phyloP scores from a whole-genome alignment of 192 early-diverging fungal genomes.

The Coemansia sp. region DNA sequence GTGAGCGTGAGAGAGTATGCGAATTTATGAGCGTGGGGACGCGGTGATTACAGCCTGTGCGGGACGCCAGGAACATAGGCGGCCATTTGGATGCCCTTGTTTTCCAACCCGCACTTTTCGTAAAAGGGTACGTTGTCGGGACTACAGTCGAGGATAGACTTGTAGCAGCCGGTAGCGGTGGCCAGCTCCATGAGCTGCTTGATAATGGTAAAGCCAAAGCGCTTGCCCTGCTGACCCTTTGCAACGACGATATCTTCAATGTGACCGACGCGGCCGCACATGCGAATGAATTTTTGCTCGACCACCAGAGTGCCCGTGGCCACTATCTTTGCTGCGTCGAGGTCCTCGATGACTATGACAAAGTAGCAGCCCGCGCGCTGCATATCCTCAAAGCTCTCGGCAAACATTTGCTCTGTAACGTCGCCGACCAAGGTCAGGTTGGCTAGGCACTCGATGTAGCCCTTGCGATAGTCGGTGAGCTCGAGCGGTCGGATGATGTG shows the following conservation, averaged over 20 bases:
- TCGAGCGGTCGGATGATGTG: slow-evolving; percentile 77
- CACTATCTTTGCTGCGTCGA: slow-evolving; percentile 57
- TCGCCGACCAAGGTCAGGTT: slow-evolving; percentile 79
- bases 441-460: slow-evolving; percentile 62
- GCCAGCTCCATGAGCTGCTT: slow-evolving; percentile 83
- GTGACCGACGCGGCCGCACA: slow-evolving; percentile 82
- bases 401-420: slow-evolving; percentile 67
- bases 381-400: slow-evolving; percentile 76
- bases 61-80: slow-evolving; percentile 46
- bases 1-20: background rate
- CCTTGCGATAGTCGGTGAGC: slow-evolving; percentile 78
- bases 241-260: slow-evolving; percentile 89
- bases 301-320: slow-evolving; percentile 84
- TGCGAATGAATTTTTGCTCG: slow-evolving; percentile 88
- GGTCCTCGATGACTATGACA: slow-evolving; percentile 80
- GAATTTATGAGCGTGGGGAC: background rate
- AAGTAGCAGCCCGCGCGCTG: slow-evolving; percentile 66
- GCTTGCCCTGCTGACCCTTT: slow-evolving; percentile 69
- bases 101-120: slow-evolving; percentile 80
- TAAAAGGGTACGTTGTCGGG: slow-evolving; percentile 86
- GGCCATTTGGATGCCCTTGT: slow-evolving; percentile 77
- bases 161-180: slow-evolving; percentile 83
- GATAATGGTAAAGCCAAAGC: slow-evolving; percentile 69
- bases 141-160: slow-evolving; percentile 72
- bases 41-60: slow-evolving; percentile 4